Conservation (phyloP, 352 stramenopile species). For the Phytophthora sojae region DNA sequence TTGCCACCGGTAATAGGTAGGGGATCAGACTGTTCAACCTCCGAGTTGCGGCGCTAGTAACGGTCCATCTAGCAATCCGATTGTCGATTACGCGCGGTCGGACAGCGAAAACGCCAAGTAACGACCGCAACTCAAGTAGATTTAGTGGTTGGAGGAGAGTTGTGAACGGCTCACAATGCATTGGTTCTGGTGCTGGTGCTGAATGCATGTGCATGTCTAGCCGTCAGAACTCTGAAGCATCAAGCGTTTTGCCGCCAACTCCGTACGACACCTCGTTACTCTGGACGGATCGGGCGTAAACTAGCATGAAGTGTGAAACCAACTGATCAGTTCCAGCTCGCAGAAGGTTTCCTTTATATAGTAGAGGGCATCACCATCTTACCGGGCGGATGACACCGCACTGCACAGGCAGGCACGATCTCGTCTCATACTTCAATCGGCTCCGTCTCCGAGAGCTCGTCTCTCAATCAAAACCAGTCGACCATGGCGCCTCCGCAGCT, state of each 20-base stretch:
- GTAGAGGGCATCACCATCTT: slow-evolving; percentile 3
- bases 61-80: too few relatives aligned
- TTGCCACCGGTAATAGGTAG: too few relatives aligned
- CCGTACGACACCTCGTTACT: slow-evolving; percentile 2
- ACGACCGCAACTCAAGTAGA: too few relatives aligned
- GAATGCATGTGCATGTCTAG: neutral
- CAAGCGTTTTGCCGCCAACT: neutral
- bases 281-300: slow-evolving; percentile 15
- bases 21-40: too few relatives aligned
- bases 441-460: neutral
- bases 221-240: neutral
- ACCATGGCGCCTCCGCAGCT: slow-evolving; percentile 9
- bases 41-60: too few relatives aligned
- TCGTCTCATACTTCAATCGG: slow-evolving; percentile 2
- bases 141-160: neutral
- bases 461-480: neutral
- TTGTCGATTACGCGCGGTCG: too few relatives aligned
- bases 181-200: neutral
- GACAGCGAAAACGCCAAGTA: too few relatives aligned
- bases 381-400: neutral
- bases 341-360: slow-evolving; percentile 22
- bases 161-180: neutral
- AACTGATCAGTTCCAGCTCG: slow-evolving; percentile 1
- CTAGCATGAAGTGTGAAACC: slow-evolving; percentile 2
- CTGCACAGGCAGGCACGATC: neutral